These are phyloP conservation scores for Aeschynomene evenia DNA, from an alignment of 306 rosid species.

Conservation along the genomic window DNA sequence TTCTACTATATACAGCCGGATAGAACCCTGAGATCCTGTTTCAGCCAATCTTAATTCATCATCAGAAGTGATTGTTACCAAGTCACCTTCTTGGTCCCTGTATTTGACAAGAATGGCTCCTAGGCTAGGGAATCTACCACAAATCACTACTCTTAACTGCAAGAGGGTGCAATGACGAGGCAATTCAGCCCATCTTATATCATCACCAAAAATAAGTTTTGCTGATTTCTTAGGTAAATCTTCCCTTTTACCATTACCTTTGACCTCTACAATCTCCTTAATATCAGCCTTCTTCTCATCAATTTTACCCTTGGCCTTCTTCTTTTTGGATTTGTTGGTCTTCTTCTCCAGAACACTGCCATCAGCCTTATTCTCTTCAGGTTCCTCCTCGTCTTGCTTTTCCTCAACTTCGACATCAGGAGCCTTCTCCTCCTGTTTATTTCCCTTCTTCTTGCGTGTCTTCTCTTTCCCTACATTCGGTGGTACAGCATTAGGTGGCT, in stretches of 20 bases:
- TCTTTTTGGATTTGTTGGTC: conserved; percentile 33
- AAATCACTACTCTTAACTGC: conserved; percentile 64
- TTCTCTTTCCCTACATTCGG: conserved; percentile 56
- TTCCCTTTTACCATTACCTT: conserved; percentile 39
- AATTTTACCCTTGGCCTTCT: conserved; percentile 43
- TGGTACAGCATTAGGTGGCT: conserved; percentile 38
- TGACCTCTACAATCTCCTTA: conserved; percentile 73
- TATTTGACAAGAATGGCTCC: conserved; percentile 77
- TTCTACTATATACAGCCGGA: conserved; percentile 67
- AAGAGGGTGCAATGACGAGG: conserved; percentile 72
- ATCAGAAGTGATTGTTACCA: conserved; percentile 76
- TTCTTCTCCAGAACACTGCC: conserved; percentile 25
- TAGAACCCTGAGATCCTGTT: conserved; percentile 57
- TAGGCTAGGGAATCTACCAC: conserved; percentile 61
- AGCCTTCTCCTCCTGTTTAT: conserved; percentile 43
- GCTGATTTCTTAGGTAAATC: conserved; percentile 54
- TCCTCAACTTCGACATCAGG: conserved; percentile 20
- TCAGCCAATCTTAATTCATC: conserved; percentile 87
- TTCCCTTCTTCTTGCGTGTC: conserved; percentile 56
- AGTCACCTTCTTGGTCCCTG: conserved; percentile 87
- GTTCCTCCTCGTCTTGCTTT: conserved; percentile 25
- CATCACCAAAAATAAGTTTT: conserved; percentile 86
- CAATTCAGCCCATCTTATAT: conserved; percentile 76
- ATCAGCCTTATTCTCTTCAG: conserved; percentile 33
- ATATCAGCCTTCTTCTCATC: conserved; percentile 57